Conservation (phyloP, 78 protist genomes). For the Pelomyxa schiedti region DNA sequence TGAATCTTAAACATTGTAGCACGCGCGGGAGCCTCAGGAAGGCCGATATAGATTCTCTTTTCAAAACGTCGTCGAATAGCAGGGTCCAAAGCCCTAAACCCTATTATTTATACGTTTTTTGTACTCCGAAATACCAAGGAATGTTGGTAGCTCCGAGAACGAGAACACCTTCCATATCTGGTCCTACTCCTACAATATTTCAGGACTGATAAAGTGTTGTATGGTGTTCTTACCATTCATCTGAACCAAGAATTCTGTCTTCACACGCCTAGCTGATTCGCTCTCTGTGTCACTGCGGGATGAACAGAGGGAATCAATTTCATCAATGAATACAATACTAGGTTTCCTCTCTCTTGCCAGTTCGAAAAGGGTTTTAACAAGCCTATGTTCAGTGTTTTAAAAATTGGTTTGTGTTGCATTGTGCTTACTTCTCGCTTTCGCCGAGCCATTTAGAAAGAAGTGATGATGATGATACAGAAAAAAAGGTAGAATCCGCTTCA, state of each 20-base stretch:
- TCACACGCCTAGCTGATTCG: conserved; percentile 88
- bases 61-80: conserved; percentile 89
- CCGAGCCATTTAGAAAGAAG: conserved; percentile 95
- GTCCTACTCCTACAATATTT: conserved; percentile 67
- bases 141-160: conserved; percentile 99
- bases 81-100: too few relatives aligned
- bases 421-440: conserved; percentile 73
- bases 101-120: too few relatives aligned
- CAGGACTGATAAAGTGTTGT: neutral
- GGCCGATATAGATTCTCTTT: conserved; percentile 43
- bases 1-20: conserved; percentile 66
- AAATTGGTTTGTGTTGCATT: neutral
- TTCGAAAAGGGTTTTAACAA: conserved; percentile 85
- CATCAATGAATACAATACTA: conserved; percentile 95
- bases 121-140: conserved; percentile 90
- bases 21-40: conserved; percentile 72
- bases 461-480: conserved; percentile 86
- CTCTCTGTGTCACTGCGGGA: conserved; percentile 81
- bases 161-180: conserved; percentile 76
- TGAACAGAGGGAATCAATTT: conserved; percentile 87
- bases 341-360: conserved; percentile 86
- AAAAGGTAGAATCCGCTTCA: conserved; percentile 89
- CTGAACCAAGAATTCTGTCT: conserved; percentile 97
- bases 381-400: conserved; percentile 3
- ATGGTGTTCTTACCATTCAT: conserved; percentile 69